phyloP scores from a whole-genome alignment of 768 basidiomycete genomes.

The Termitomyces heimii region DNA sequence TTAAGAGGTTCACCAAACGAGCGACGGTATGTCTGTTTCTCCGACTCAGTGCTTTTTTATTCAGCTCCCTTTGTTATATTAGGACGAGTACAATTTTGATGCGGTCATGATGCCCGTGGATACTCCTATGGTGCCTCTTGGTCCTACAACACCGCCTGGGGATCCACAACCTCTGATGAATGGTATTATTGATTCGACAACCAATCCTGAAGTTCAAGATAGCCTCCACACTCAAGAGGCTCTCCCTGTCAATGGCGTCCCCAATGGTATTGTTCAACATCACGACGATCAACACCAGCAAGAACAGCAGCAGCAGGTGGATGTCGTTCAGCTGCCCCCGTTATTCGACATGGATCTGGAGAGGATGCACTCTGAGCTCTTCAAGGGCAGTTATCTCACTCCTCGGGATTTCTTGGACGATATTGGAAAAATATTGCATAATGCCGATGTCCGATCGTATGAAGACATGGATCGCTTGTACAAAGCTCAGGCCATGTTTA shows the following conservation, averaged over 20 bases:
- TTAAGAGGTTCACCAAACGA: constrained; percentile 81
- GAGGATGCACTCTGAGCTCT: constrained; percentile 80
- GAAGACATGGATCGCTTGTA: constrained; percentile 72
- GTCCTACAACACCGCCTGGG: constrained; percentile 28
- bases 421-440: constrained; percentile 75
- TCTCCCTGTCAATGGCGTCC: constrained; percentile 25
- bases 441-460: constrained; percentile 48
- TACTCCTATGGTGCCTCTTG: constrained; percentile 3
- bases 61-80: not conserved
- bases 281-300: constrained; percentile 19
- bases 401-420: constrained; percentile 85
- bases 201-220: constrained; percentile 24
- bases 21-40: constrained; percentile 50
- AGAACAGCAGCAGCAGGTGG: constrained; percentile 29
- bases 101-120: constrained; percentile 14
- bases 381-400: constrained; percentile 80
- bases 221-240: constrained; percentile 13
- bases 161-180: constrained; percentile 32
- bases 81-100: constrained; percentile 76
- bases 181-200: constrained; percentile 34
- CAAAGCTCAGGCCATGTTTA: constrained; percentile 87
- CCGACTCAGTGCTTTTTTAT: not conserved
- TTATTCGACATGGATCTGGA: constrained; percentile 91
- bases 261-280: constrained; percentile 30
- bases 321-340: constrained; percentile 34